Evolutionary conservation across 2,329 filamentous ascomycete genomes (phyloP).

Genomic region (Seiridium cupressi): DNA sequence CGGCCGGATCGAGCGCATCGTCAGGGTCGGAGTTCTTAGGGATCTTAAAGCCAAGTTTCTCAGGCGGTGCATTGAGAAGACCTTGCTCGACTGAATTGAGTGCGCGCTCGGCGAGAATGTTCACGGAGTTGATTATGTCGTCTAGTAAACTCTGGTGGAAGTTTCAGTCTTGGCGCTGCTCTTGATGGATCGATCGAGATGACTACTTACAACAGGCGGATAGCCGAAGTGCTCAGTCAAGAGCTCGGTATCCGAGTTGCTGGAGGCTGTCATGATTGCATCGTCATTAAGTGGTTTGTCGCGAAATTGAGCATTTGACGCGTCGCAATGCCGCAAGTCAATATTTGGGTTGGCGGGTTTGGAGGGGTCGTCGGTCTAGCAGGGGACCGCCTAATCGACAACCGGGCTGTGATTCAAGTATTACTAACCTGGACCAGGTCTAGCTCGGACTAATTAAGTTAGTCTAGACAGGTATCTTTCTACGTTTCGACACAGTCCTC

Average conservation of each 20-base stretch:
- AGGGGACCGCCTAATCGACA: too few relatives aligned
- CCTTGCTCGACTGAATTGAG: conserved; percentile 85
- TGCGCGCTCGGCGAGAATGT: conserved; percentile 87
- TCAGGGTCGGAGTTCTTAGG: conserved; percentile 36
- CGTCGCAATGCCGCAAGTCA: conserved; percentile 18
- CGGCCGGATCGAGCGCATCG: conserved; percentile 39
- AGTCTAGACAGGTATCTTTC: too few relatives aligned
- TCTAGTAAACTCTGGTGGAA: conserved; percentile 77
- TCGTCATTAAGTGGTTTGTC: conserved; percentile 5
- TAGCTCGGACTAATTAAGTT: too few relatives aligned
- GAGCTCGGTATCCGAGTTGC: conserved; percentile 58
- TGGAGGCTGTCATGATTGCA: conserved; percentile 27
- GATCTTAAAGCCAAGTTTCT: conserved; percentile 75
- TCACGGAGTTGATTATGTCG: conserved; percentile 96
- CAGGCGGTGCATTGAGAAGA: conserved; percentile 70
- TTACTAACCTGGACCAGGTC: too few relatives aligned
- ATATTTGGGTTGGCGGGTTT: conserved; percentile 22
- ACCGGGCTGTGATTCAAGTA: too few relatives aligned
- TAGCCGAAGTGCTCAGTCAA: conserved; percentile 96
- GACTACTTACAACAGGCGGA: conserved; percentile 73
- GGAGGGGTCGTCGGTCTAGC: neutral
- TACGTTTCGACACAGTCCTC: too few relatives aligned
- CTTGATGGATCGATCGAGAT: conserved; percentile 2
- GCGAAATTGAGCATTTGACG: neutral
- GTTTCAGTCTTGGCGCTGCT: neutral